Evolutionary conservation across 2,329 filamentous ascomycete species (phyloP).

Genomic region (Fusarium concolor): DNA sequence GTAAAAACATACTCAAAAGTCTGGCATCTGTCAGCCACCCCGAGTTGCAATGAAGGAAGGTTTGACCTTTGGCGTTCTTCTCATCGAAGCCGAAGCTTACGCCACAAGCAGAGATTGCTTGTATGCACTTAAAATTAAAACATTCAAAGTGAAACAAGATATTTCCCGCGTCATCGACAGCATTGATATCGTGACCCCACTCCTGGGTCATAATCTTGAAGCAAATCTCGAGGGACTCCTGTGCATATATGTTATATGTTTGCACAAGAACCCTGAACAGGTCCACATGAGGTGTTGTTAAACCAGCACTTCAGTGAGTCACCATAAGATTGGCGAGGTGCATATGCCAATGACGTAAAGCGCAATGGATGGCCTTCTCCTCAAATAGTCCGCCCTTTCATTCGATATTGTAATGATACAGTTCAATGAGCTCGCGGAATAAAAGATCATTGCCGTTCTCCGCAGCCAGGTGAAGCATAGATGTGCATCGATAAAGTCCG

Average conservation of each 20-base stretch:
- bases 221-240: no score
- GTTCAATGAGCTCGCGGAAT: neutral
- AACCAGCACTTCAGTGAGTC: neutral
- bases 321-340: neutral
- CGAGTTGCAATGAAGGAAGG: neutral
- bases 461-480: no score
- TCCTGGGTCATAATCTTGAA: neutral
- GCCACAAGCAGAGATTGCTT: no score
- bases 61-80: neutral
- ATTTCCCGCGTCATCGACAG: neutral
- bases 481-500: no score
- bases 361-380: neutral
- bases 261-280: no score
- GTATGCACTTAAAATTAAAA: no score
- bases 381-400: rapidly evolving
- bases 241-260: no score
- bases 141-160: neutral
- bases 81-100: neutral
- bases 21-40: neutral
- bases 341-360: rapidly evolving
- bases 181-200: neutral
- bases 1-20: neutral
- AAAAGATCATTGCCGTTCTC: no score
- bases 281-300: no score
- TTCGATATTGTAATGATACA: neutral